phyloP scores from a whole-genome alignment of 2,329 filamentous ascomycete genomes.

The Tetracladium maxilliforme region DNA sequence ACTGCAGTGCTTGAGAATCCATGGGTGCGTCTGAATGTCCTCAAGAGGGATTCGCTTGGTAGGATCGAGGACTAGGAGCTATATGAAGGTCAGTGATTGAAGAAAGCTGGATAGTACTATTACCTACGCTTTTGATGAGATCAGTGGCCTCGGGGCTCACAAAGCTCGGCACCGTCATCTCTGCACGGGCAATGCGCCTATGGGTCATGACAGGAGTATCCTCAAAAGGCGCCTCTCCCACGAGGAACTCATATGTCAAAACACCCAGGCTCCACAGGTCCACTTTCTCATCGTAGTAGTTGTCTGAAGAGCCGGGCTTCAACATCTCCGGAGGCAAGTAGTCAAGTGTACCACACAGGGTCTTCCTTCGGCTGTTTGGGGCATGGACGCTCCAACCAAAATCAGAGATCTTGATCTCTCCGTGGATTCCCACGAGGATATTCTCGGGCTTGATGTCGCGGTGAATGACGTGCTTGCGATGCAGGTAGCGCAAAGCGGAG shows the following conservation, averaged over 20 bases:
- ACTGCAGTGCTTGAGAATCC: slow-evolving; percentile 96
- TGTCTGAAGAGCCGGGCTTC: slow-evolving; percentile 63
- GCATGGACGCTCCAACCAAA: slow-evolving; percentile 98
- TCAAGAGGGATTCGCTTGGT: slow-evolving; percentile 87
- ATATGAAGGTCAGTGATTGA: slow-evolving; percentile 10
- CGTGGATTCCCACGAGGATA: slow-evolving; percentile 88
- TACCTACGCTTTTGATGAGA: slow-evolving; percentile 72
- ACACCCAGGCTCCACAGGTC: slow-evolving; percentile 95
- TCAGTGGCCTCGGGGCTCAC: slow-evolving; percentile 84
- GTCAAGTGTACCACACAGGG: slow-evolving; percentile 94
- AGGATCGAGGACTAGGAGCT: slow-evolving; percentile 83
- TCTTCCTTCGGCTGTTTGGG: slow-evolving; percentile 83
- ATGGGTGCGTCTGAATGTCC: slow-evolving; percentile 78
- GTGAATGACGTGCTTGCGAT: slow-evolving; percentile 96
- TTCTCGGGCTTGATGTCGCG: slow-evolving; percentile 97
- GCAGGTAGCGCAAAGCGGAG: slow-evolving; percentile 76
- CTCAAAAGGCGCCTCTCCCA: slow-evolving; percentile 93
- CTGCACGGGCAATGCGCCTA: slow-evolving; percentile 70
- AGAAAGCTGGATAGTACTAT: not conserved
- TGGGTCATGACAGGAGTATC: slow-evolving; percentile 93
- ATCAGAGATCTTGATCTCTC: slow-evolving; percentile 96
- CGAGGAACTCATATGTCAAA: slow-evolving; percentile 88
- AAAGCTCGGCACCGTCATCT: slow-evolving; percentile 86
- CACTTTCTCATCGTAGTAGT: slow-evolving; percentile 89
- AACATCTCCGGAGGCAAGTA: slow-evolving; percentile 98